These are phyloP conservation scores for Aspergillus wentii DNA, from an alignment of 495 filamentous ascomycete genomes.

Conservation along the genomic window DNA sequence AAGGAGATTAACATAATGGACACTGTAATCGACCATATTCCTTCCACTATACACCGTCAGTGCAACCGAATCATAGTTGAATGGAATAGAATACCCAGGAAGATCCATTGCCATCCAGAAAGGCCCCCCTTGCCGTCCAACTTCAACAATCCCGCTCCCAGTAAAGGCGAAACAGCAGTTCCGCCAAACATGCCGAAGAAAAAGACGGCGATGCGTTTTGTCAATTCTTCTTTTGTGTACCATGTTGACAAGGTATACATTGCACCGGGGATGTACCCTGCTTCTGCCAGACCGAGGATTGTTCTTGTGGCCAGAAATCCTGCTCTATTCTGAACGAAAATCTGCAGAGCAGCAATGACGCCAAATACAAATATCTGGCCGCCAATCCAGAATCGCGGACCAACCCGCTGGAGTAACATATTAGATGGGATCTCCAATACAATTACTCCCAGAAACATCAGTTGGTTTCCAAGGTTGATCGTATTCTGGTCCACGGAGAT, in stretches of 20 bases:
- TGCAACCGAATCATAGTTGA: background rate
- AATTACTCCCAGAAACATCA: constrained; percentile 51
- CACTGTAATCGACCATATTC: constrained; percentile 39
- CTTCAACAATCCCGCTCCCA: constrained; percentile 39
- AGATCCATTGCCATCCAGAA: constrained; percentile 56
- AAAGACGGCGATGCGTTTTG: constrained; percentile 44
- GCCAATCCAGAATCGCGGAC: constrained; percentile 46
- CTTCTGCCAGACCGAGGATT: constrained; percentile 47
- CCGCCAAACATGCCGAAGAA: constrained; percentile 50
- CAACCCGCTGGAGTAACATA: constrained; percentile 37
- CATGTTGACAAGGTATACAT: constrained; percentile 52
- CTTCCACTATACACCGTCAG: constrained; percentile 31
- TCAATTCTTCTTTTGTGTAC: constrained; percentile 48
- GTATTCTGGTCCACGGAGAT: constrained; percentile 46
- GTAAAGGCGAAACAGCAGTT: constrained; percentile 40
- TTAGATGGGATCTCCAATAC: constrained; percentile 51
- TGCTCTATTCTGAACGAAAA: constrained; percentile 41
- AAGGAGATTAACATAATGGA: constrained; percentile 32
- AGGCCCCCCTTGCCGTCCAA: constrained; percentile 46
- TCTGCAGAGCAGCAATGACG: constrained; percentile 46
- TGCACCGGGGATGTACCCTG: constrained; percentile 52
- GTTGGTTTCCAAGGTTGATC: constrained; percentile 50
- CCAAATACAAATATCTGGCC: constrained; percentile 50
- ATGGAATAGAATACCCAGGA: constrained; percentile 24
- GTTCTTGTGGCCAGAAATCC: constrained; percentile 41